Evolutionary conservation across 2,329 filamentous ascomycete genomes (phyloP).

Genomic region (Leptographium flavum): DNA sequence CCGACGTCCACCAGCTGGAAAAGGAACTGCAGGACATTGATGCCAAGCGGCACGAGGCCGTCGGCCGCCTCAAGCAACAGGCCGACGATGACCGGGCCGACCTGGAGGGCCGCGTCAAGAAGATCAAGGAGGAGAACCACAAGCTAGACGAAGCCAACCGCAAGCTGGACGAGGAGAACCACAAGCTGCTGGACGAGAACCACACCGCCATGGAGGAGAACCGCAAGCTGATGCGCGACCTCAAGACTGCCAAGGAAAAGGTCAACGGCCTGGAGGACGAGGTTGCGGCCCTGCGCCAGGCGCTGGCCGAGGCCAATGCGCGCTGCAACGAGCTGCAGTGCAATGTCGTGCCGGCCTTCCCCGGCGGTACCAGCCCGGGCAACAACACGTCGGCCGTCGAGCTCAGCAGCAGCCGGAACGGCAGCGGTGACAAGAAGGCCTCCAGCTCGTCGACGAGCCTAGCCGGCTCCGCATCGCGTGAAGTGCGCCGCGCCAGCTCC

Average conservation of each 20-base stretch:
- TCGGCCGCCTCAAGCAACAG: constrained; percentile 16
- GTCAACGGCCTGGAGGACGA: constrained; percentile 9
- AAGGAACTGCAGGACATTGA: constrained; percentile 13
- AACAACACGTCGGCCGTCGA: not conserved
- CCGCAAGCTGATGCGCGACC: constrained; percentile 2
- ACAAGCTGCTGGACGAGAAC: constrained; percentile 1
- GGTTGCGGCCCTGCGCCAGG: constrained; percentile 11
- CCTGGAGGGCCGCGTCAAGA: constrained; percentile 12
- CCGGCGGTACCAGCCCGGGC: constrained; percentile 6
- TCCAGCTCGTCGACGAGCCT: not conserved
- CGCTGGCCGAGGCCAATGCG: constrained; percentile 13
- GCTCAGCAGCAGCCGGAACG: not conserved
- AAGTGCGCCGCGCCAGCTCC: not conserved
- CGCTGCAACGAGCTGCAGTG: constrained; percentile 13
- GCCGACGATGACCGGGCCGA: constrained; percentile 10
- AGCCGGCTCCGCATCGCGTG: not conserved
- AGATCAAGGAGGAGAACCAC: constrained; percentile 11
- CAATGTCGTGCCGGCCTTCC: constrained; percentile 10
- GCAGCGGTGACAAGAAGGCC: not conserved
- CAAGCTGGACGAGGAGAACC: constrained; percentile 2
- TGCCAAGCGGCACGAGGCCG: constrained; percentile 10
- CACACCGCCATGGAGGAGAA: not conserved
- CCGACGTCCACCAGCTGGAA: constrained; percentile 9
- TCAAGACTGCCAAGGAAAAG: constrained; percentile 3
- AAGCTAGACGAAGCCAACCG: constrained; percentile 3